Base-by-base conservation (phyloP, 2,329 filamentous ascomycete genomes). In the Sordariomycetes sp. region DNA sequence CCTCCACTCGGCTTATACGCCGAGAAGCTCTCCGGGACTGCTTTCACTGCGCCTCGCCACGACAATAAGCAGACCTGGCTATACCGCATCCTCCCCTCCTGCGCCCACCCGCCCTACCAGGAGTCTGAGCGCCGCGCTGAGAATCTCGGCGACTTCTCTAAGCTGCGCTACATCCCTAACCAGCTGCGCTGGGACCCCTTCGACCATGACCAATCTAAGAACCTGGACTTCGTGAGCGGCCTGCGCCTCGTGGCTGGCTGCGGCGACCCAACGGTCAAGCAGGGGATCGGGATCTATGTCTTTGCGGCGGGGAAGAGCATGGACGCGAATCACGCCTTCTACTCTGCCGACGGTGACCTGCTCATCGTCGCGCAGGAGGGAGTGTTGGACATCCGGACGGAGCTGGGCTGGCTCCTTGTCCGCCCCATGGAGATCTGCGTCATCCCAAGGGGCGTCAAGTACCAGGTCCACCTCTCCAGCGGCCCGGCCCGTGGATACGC, bases 131-230 rank as follows among this genome's bases (percentile, higher is more conserved):
- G 18, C 20, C 66, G 65, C 34, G 61, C 62, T 16, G 64, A 66
- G 20, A 63, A 61, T 32, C 50, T 63, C 54, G 48, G 61, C 53
- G 59, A 62, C 54, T 35, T 57, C 57, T 58, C 60, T 62, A 81
- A 81, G 66, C 79, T 90, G 63, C 83, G 87, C 64, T 85, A 89
- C 64, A 87, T 91, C 55, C 89, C 89, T 4, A 91, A 92, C 67
- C 88, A 93, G 70, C 76, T 93, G 34, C 82, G 88, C 63, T 94
- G 89, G 89, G 85, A 88, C 63, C 86, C 76, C 2, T 90, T 90
- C 67, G 85, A 90, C 64, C 73, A 89, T 54, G 83, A 87, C 61
- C 77, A 85, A 69, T 81, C 34, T 57, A 68, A 65, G 12, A 59
- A 63, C 4, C 70, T 71, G 10, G 74, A 79, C 61, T 82, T 81